Base-by-base conservation (phyloP, 768 basidiomycete genomes). In the Mycena amicta region DNA sequence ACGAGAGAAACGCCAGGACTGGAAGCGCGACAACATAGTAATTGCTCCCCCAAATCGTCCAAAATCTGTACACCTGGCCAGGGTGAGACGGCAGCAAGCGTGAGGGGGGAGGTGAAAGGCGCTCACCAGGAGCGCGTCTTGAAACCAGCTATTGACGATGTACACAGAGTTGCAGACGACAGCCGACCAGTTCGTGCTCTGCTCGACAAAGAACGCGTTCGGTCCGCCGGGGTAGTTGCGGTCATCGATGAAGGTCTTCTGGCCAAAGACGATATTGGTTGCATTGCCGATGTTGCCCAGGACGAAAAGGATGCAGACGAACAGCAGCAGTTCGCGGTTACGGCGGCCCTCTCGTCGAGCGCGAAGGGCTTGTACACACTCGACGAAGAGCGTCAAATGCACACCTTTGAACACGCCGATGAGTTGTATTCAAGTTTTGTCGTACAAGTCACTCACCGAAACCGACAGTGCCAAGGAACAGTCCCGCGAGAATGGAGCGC, bases 191-290 rank as follows among this genome's bases (percentile, higher is more conserved):
- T 55, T 56, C 27, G 31, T 59, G 26, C 47, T 53, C 45, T 56
- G 59, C 47, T 51, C 59, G 53, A 50, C 40, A 29, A 60, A 56
- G 50, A 39, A 60, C 23, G 55, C 59, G 37, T 45, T 31, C 23
- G 59, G 59, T 26, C 59, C 59, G 5, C 59, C 59, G 20, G 55
- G 59, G 56, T 56, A 60, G 31, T 60, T 31, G 39, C 59, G 43
- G 37, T 60, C 41, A 37, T 56, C 55, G 49, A 60, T 60, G 47
- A 54, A 60, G 4, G 59, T 43, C 39, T 43, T 60, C 59, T 56
- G 43, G 18, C 27, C 55, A 27, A 60, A 51, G 20, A 55, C 8
- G 18, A 60, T 55, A 23, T 51, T 50, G n/a, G 59, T 56, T 3
- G 59, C 54, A 37, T 55, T 54, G 15, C 55, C 55, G 26, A 60